Percentiles rank a stretch among this genome's conserved stretches.
phyloP scores from a whole-genome alignment of 768 basidiomycete species.

The Brasilioporus rufonigricans region DNA sequence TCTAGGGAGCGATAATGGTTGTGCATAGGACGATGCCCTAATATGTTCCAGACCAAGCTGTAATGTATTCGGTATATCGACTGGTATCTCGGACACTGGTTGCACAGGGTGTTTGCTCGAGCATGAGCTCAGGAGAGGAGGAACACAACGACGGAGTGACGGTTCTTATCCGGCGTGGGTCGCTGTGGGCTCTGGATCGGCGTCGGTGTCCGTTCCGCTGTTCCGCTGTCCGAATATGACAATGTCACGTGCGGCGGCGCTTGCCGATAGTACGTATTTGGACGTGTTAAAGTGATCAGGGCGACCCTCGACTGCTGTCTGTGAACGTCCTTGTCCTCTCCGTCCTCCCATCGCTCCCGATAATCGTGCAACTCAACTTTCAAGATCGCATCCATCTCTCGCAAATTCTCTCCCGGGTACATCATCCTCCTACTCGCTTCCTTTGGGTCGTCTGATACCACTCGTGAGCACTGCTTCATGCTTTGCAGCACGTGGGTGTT shows the following conservation, averaged over 20 bases:
- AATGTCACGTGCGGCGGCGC: slow-evolving; percentile 30
- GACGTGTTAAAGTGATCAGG: slow-evolving; percentile 34
- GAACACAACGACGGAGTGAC: too few relatives aligned
- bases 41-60: not conserved
- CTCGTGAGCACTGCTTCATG: slow-evolving; percentile 12
- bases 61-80: not conserved
- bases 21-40: not conserved
- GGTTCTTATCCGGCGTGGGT: too few relatives aligned
- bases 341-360: slow-evolving; percentile 18
- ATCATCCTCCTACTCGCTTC: not conserved
- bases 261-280: slow-evolving; percentile 30
- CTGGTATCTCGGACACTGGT: not conserved
- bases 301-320: slow-evolving; percentile 16
- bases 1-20: not conserved
- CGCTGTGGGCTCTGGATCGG: slow-evolving; percentile 6
- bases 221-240: slow-evolving; percentile 17
- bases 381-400: slow-evolving; percentile 15
- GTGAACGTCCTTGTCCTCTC: slow-evolving; percentile 14
- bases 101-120: too few relatives aligned
- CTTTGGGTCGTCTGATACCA: slow-evolving; percentile 5
- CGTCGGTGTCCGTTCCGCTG: slow-evolving; percentile 12
- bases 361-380: slow-evolving; percentile 15
- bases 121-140: too few relatives aligned
- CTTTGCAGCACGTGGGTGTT: slow-evolving; percentile 3
- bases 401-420: not conserved